Conservation (phyloP, 2,329 filamentous ascomycete genomes). For the Zasmidium angulare region DNA sequence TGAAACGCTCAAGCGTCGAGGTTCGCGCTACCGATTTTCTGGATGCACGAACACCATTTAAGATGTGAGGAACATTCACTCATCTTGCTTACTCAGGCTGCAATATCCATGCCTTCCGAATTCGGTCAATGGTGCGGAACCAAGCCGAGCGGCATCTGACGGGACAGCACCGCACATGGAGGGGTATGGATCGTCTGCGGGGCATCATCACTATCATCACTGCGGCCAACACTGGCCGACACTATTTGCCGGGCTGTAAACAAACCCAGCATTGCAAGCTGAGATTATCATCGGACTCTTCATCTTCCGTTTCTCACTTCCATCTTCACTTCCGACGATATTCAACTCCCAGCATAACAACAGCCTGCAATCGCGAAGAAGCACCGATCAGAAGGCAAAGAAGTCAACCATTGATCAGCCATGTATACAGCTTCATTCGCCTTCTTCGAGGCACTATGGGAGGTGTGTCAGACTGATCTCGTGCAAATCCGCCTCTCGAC, state of each 20-base stretch:
- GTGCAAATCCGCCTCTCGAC: neutral
- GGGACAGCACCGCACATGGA: neutral
- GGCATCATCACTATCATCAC: no score
- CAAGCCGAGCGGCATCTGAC: neutral
- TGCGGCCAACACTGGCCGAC: neutral
- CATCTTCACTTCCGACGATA: neutral
- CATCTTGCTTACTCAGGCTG: neutral
- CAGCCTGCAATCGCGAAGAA: neutral
- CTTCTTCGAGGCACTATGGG: slow-evolving; percentile 80
- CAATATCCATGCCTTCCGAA: neutral
- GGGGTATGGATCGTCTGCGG: neutral
- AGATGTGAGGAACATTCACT: neutral
- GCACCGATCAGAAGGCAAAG: neutral
- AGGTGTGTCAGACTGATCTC: slow-evolving; percentile 46
- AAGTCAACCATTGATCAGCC: no score
- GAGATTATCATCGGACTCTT: neutral
- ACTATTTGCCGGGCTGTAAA: neutral
- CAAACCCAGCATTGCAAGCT: neutral
- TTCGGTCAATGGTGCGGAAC: neutral
- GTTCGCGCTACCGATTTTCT: no score
- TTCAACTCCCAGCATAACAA: neutral
- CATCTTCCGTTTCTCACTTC: neutral
- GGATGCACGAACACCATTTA: no score
- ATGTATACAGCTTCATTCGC: slow-evolving; percentile 74
- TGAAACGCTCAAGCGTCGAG: no score